Percentiles rank a stretch among this genome's conserved stretches.
Evolutionary conservation across 2,329 filamentous ascomycete genomes (phyloP).

Genomic region (Massarina eburnea): DNA sequence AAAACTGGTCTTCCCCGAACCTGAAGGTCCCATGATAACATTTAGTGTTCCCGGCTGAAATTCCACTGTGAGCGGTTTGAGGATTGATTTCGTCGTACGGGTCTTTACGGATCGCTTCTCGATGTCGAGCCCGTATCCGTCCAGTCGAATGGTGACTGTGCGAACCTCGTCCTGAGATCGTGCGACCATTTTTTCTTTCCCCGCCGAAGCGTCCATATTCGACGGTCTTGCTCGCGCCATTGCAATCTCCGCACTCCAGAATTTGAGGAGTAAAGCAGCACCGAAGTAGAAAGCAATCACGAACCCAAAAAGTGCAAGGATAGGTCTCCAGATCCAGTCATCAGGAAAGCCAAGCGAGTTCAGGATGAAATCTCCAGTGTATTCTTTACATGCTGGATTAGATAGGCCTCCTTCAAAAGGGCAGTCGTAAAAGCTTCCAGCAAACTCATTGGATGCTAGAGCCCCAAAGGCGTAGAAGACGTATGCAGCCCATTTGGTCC

Average conservation of each 20-base stretch:
- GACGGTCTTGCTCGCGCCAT: slow-evolving; percentile 63
- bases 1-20: slow-evolving; percentile 74
- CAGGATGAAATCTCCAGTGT: slow-evolving; percentile 70
- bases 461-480: slow-evolving; percentile 67
- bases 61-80: slow-evolving; percentile 66
- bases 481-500: slow-evolving; percentile 71
- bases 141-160: slow-evolving; percentile 65
- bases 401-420: slow-evolving; percentile 62
- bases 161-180: slow-evolving; percentile 58
- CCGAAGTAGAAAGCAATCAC: slow-evolving; percentile 63
- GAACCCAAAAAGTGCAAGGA: slow-evolving; percentile 64
- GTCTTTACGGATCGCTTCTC: slow-evolving; percentile 61
- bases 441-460: slow-evolving; percentile 72
- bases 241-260: slow-evolving; percentile 67
- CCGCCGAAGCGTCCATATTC: slow-evolving; percentile 63
- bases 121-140: slow-evolving; percentile 64
- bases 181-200: slow-evolving; percentile 68
- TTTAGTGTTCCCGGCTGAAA: slow-evolving; percentile 72
- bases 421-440: slow-evolving; percentile 72
- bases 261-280: slow-evolving; percentile 64
- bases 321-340: slow-evolving; percentile 68
- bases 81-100: slow-evolving; percentile 55
- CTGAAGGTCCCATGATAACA: slow-evolving; percentile 79
- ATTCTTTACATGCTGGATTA: slow-evolving; percentile 68
- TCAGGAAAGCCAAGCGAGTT: slow-evolving; percentile 66